These are phyloP conservation scores for Linum trigynum DNA, from an alignment of 345 rosid genomes.

Conservation along the genomic window DNA sequence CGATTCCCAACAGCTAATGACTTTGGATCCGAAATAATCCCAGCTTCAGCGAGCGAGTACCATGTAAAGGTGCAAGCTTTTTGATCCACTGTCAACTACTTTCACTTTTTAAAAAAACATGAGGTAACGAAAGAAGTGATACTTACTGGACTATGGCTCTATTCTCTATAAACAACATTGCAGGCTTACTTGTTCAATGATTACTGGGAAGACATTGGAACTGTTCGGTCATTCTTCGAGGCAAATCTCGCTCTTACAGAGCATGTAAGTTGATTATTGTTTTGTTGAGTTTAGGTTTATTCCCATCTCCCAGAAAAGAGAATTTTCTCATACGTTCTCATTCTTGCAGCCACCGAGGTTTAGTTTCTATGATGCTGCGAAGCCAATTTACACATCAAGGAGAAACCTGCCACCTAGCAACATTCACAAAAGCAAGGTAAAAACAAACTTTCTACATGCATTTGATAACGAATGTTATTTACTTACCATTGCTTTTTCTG, in stretches of 20 bases:
- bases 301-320: too few species aligned
- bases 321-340: slow-evolving; percentile 11
- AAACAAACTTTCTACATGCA: neutral
- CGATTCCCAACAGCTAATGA: slow-evolving; percentile 98
- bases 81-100: neutral
- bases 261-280: slow-evolving; percentile 43
- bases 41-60: slow-evolving; percentile 79
- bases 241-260: slow-evolving; percentile 91
- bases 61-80: slow-evolving; percentile 64
- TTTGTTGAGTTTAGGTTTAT: slow-evolving; percentile 4
- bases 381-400: slow-evolving; percentile 85
- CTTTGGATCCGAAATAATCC: slow-evolving; percentile 92
- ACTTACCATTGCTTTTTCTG: neutral
- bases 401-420: slow-evolving; percentile 85
- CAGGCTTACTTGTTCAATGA: slow-evolving; percentile 95
- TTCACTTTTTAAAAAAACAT: neutral
- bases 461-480: neutral
- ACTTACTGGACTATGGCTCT: neutral
- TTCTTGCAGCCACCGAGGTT: slow-evolving; percentile 66
- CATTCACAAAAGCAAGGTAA: slow-evolving; percentile 70
- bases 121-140: neutral
- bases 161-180: neutral
- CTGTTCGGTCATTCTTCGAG: slow-evolving; percentile 88
- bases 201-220: slow-evolving; percentile 98
- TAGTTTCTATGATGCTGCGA: slow-evolving; percentile 91